Evolutionary conservation across 139 green algal species (phyloP).

Genomic region (Helicosporidium sp.): DNA sequence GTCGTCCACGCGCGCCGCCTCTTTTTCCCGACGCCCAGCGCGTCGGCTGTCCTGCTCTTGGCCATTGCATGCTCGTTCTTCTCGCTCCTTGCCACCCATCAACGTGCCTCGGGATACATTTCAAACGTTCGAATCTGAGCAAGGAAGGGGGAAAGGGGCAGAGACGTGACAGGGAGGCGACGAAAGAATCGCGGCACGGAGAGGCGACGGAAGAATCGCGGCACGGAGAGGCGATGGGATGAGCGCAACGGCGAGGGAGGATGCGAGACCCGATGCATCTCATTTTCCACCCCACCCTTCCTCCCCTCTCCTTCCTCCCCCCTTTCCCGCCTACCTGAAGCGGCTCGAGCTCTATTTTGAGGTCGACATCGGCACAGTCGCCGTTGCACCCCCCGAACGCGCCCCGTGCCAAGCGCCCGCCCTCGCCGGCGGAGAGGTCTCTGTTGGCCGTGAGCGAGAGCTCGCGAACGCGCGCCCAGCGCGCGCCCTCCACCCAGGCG

Average conservation of each 20-base stretch:
- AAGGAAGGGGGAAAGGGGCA: no score
- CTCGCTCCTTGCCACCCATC: neutral
- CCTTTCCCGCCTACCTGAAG: neutral
- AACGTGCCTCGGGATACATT: neutral
- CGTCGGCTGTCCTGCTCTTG: no score
- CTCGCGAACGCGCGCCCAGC: neutral
- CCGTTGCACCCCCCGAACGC: neutral
- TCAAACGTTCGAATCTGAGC: neutral
- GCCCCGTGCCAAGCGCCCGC: no score
- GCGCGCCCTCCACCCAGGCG: neutral
- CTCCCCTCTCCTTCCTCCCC: neutral
- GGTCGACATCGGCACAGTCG: no score
- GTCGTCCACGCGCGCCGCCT: neutral
- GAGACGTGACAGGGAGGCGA: no score
- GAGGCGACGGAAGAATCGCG: no score
- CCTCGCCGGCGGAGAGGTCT: no score
- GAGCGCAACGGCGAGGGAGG: neutral
- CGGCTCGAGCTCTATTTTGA: no score
- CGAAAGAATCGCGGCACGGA: no score
- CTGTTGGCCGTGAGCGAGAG: neutral
- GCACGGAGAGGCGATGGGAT: no score
- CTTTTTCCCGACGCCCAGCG: no score
- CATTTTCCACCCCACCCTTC: neutral
- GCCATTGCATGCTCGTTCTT: no score
- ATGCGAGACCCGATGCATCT: neutral